Percentiles rank a stretch among this genome's conserved stretches.
phyloP scores from a whole-genome alignment of 495 filamentous ascomycete species.

The Evernia prunastri region DNA sequence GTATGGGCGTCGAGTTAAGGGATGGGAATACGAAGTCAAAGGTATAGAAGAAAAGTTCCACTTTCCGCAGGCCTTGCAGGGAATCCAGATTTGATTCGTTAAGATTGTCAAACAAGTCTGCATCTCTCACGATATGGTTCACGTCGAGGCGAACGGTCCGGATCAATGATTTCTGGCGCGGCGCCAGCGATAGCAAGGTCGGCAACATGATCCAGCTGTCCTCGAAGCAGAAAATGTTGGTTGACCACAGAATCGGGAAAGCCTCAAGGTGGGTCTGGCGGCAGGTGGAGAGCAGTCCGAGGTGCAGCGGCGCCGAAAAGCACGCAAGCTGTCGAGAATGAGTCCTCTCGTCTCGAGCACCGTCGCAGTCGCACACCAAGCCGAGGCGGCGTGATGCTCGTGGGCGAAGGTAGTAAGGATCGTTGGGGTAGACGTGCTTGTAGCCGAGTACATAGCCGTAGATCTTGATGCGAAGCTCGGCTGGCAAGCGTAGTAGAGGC shows the following conservation, averaged over 20 bases:
- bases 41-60: background rate
- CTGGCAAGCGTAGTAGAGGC: background rate
- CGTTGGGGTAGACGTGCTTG: background rate
- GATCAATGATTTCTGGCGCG: background rate
- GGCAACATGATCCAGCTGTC: background rate
- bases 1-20: too few species aligned
- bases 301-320: background rate
- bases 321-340: background rate
- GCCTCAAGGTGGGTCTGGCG: background rate
- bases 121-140: background rate
- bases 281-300: background rate
- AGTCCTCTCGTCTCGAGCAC: background rate
- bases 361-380: background rate
- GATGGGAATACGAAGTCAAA: too few species aligned
- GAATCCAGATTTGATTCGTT: too few species aligned
- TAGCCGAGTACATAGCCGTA: background rate
- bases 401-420: background rate
- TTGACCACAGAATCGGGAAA: background rate
- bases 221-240: background rate
- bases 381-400: background rate
- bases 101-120: too few species aligned
- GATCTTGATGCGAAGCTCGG: background rate
- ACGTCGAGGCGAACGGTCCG: background rate
- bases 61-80: background rate
- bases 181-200: background rate